These are phyloP conservation scores for Triadica sebifera DNA, from an alignment of 345 rosid species.

Conservation along the genomic window DNA sequence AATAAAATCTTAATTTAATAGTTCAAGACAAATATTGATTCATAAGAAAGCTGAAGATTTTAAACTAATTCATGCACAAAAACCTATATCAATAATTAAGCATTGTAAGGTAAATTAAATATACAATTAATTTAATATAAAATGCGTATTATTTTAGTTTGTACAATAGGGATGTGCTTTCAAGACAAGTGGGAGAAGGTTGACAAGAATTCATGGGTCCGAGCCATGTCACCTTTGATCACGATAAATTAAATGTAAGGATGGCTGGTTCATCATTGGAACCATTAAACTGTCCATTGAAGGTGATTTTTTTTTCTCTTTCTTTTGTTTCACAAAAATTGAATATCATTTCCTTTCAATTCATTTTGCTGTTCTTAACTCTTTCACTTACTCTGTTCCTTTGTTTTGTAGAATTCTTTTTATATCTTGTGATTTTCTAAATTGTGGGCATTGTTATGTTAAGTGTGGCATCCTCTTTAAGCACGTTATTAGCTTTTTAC, in stretches of 20 bases:
- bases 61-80: too few relatives aligned
- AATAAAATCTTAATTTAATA: too few relatives aligned
- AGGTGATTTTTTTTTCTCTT: constrained; percentile 35
- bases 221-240: constrained; percentile 82
- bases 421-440: constrained; percentile 62
- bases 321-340: background rate
- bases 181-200: constrained; percentile 73
- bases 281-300: constrained; percentile 53
- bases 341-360: background rate
- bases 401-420: constrained; percentile 53
- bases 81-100: too few relatives aligned
- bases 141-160: too few relatives aligned
- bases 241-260: constrained; percentile 68
- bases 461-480: constrained; percentile 59
- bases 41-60: too few relatives aligned
- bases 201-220: constrained; percentile 68
- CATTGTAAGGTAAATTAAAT: too few relatives aligned
- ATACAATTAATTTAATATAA: too few relatives aligned
- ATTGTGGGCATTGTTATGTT: constrained; percentile 54
- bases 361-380: constrained; percentile 13
- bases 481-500: constrained; percentile 80
- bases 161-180: constrained; percentile 76
- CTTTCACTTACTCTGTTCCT: background rate
- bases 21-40: too few relatives aligned
- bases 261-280: constrained; percentile 39